Evolutionary conservation across 768 basidiomycete genomes (phyloP).

Genomic region (Tricholoma furcatifolium): DNA sequence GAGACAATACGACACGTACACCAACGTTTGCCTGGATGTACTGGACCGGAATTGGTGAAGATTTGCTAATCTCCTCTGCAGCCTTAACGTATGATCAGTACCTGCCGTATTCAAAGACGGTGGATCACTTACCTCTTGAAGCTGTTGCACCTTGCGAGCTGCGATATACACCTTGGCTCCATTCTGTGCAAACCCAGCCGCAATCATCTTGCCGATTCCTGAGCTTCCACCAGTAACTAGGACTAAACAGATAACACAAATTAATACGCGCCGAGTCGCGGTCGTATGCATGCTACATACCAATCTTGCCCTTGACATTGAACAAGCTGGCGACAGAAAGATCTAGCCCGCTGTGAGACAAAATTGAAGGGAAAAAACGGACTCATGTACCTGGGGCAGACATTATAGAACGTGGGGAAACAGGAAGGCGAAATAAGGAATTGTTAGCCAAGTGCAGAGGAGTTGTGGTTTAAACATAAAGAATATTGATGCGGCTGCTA

Average conservation of each 20-base stretch:
- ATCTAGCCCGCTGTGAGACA: conserved; percentile 32
- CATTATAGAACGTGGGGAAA: conserved; percentile 13
- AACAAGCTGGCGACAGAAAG: conserved; percentile 56
- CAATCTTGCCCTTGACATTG: conserved; percentile 68
- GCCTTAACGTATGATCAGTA: conserved; percentile 31
- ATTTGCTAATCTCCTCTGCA: conserved; percentile 57
- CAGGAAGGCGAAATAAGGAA: not conserved
- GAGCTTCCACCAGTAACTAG: conserved; percentile 83
- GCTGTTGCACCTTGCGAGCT: conserved; percentile 74
- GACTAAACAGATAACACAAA: conserved; percentile 37
- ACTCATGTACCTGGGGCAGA: conserved; percentile 17
- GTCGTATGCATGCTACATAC: conserved; percentile 31
- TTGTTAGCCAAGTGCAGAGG: not conserved
- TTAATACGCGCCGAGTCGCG: not conserved
- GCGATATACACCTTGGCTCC: conserved; percentile 91
- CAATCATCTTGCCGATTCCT: conserved; percentile 85
- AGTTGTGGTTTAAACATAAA: conserved; percentile 10
- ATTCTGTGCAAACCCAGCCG: conserved; percentile 77
- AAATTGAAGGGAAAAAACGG: not conserved
- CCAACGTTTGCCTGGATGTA: conserved; percentile 75
- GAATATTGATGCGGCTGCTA: conserved; percentile 12
- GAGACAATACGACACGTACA: conserved; percentile 42
- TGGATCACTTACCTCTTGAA: conserved; percentile 59
- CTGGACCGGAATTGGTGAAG: conserved; percentile 58
- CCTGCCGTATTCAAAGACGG: not conserved